phyloP scores from a whole-genome alignment of 345 rosid genomes.

The Adansonia digitata region DNA sequence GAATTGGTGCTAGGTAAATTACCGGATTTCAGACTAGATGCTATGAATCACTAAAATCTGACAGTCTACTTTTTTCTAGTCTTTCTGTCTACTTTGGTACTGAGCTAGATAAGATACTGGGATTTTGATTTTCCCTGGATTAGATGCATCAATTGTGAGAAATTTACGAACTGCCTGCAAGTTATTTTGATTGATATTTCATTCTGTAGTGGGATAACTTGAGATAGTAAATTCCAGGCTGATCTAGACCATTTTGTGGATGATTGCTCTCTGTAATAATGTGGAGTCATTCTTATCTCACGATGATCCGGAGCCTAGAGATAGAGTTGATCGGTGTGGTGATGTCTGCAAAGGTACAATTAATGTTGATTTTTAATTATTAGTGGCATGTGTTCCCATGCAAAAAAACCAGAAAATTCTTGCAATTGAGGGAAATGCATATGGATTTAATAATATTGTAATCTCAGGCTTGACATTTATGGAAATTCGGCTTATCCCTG shows the following conservation, averaged over 20 bases:
- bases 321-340: slow-evolving; percentile 26
- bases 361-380: slow-evolving; percentile 3
- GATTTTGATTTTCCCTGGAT: slow-evolving; percentile 8
- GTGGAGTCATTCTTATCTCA: slow-evolving; percentile 50
- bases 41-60: not conserved
- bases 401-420: not conserved
- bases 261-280: slow-evolving; percentile 46
- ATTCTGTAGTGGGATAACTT: slow-evolving; percentile 17
- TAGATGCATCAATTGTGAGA: not conserved
- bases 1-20: not conserved
- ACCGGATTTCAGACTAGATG: not conserved
- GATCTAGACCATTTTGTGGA: slow-evolving; percentile 48
- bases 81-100: not conserved
- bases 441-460: not conserved
- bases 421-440: not conserved
- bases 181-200: not conserved
- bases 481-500: slow-evolving; percentile 37
- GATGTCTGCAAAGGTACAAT: slow-evolving; percentile 46
- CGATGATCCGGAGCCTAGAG: slow-evolving; percentile 46
- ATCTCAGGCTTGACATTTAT: slow-evolving; percentile 41
- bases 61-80: not conserved
- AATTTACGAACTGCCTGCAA: not conserved
- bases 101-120: not conserved
- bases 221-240: slow-evolving; percentile 34
- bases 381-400: not conserved